Percentiles rank a stretch among this genome's conserved stretches.
phyloP scores from a whole-genome alignment of 306 rosid genomes.

The Dryas drummondii region DNA sequence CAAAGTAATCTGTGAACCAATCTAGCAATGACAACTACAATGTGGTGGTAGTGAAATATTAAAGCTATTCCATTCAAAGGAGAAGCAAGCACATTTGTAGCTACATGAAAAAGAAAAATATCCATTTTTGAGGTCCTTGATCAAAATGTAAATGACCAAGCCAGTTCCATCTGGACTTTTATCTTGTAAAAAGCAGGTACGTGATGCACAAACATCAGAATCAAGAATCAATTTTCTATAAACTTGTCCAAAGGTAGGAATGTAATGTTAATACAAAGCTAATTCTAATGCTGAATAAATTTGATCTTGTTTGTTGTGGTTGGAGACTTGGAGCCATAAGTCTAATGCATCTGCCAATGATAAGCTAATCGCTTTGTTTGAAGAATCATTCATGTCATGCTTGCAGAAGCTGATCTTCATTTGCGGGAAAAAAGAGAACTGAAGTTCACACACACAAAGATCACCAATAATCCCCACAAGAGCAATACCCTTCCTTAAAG shows the following conservation, averaged over 20 bases:
- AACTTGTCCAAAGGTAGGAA: not conserved
- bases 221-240: not conserved
- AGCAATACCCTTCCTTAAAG: conserved; percentile 68
- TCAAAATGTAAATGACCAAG: not conserved
- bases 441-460: not conserved
- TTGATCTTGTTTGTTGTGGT: not conserved
- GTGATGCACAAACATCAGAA: not conserved
- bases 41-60: too few species aligned
- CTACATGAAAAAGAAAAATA: too few species aligned
- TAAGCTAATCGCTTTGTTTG: not conserved
- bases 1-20: too few species aligned
- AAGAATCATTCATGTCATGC: not conserved
- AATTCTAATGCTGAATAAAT: not conserved
- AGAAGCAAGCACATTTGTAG: too few species aligned
- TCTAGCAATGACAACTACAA: too few species aligned
- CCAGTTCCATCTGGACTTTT: not conserved
- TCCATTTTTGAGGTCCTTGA: too few species aligned
- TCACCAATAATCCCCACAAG: conserved; percentile 87
- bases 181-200: not conserved
- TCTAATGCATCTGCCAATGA: not conserved
- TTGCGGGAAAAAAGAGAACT: not conserved
- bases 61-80: too few species aligned
- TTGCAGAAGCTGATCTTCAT: not conserved
- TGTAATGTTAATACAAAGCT: not conserved
- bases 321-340: not conserved